Base-by-base conservation (phyloP, 2,329 filamentous ascomycete species). In the Fonsecaea nubica region DNA sequence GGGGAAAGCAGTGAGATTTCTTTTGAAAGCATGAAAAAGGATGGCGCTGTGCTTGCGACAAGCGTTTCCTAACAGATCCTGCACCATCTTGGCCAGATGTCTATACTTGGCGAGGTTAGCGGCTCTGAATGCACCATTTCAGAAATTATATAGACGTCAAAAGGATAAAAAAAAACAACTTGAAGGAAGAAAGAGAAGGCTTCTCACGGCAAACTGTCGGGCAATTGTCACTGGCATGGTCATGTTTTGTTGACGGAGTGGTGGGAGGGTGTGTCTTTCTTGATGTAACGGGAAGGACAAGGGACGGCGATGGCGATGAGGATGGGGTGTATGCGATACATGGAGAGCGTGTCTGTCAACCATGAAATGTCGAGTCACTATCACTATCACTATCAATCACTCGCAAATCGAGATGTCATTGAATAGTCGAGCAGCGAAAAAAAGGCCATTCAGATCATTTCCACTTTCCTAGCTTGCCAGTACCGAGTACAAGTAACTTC, bases 121-220 rank as follows among this genome's bases (percentile, higher is more conserved):
- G 55, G 55, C 35, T 8, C n/a, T 33, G 35, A 25, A 57, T 57
- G 32, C 21, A 42, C 35, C 12, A n/a, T n/a, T 35, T 13, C 13
- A 53, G 33, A 18, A 48, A 38, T 38, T 40, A 32, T 3, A 53
- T 61, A 61, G 58, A 61, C 58, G 32, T 15, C 58, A 38, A 52
- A 35, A 25, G 25, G 21, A 15, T 8, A 45, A 25, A 32, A 53
- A 32, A 61, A 32, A 18, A 25, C 3, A 25, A 25, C 25, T 25
- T 3, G 40, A 42, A 42, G 15, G 40, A 42, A 42, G 15, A 42
- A 42, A 59, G 57, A 59, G 38, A 12, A 15, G 40, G 25, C 10
- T 50, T 40, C 57, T 59, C 57, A 59, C 30, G 57, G 57, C 38
- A 50, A 45, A 36, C 25, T 18, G 57, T 59, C 25, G 57, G 40